Percentiles rank a stretch among this genome's conserved stretches.
Conservation (phyloP, 1,284 basidiomycete genomes). For the Tilletia caries region DNA sequence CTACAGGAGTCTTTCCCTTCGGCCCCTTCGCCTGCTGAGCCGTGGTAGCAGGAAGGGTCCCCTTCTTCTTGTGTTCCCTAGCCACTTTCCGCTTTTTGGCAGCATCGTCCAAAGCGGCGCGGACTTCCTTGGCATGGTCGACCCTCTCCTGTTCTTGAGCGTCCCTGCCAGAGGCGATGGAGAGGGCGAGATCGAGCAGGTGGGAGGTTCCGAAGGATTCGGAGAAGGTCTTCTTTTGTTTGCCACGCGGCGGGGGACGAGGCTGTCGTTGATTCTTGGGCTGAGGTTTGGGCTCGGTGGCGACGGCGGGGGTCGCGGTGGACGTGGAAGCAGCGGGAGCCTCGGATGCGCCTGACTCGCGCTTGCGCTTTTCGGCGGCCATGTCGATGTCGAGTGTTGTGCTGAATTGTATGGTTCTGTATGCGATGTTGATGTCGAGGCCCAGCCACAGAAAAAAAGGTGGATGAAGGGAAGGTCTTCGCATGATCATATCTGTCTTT, state of each 20-base stretch:
- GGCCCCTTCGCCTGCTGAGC: not conserved
- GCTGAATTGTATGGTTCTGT: too few relatives aligned
- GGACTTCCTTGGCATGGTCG: conserved; percentile 3
- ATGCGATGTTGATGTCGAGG: too few relatives aligned
- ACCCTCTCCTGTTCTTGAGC: not conserved
- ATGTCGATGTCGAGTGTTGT: too few relatives aligned
- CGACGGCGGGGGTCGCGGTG: not conserved
- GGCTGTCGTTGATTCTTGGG: not conserved
- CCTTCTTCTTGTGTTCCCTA: conserved; percentile 8
- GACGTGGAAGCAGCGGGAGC: not conserved
- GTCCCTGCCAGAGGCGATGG: not conserved
- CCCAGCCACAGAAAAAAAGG: too few relatives aligned
- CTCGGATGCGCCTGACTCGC: not conserved
- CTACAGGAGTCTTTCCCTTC: not conserved
- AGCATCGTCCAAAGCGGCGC: not conserved
- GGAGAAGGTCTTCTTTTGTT: conserved; percentile 7
- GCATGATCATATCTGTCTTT: too few relatives aligned
- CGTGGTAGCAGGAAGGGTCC: not conserved
- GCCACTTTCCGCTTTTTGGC: not conserved
- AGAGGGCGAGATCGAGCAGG: conserved; percentile 2
- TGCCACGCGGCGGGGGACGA: not conserved
- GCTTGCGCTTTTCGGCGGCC: not conserved
- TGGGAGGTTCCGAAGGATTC: conserved; percentile 6
- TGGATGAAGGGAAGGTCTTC: too few relatives aligned
- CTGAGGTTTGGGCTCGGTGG: not conserved